Evolutionary conservation across 352 stramenopile genomes (phyloP).

Genomic region (Plasmopara halstedii): DNA sequence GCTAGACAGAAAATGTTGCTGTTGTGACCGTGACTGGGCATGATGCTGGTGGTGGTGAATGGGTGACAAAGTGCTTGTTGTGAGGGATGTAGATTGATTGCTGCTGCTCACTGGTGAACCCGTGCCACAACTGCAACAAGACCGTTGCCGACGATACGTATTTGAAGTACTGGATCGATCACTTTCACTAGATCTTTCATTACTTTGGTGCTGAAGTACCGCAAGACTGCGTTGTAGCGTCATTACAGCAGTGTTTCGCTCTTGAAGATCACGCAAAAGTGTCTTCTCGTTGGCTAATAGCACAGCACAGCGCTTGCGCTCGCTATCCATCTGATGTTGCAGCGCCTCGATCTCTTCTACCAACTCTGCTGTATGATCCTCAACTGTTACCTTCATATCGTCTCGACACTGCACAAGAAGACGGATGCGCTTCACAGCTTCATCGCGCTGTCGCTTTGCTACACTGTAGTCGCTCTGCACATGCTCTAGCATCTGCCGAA

Average conservation of each 20-base stretch:
- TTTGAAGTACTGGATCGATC: conserved; percentile 12
- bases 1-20: conserved; percentile 9
- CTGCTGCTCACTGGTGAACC: conserved; percentile 22
- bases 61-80: conserved; percentile 17
- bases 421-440: conserved; percentile 47
- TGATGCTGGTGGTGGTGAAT: conserved; percentile 7
- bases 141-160: conserved; percentile 14
- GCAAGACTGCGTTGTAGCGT: conserved; percentile 47
- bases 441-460: conserved; percentile 45
- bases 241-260: conserved; percentile 43
- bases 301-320: conserved; percentile 56
- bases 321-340: conserved; percentile 54
- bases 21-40: conserved; percentile 7
- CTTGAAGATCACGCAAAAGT: conserved; percentile 58
- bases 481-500: conserved; percentile 32
- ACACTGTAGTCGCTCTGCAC: conserved; percentile 34
- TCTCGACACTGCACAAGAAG: conserved; percentile 53
- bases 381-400: conserved; percentile 53
- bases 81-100: conserved; percentile 25
- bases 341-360: conserved; percentile 64
- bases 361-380: conserved; percentile 52
- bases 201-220: conserved; percentile 23
- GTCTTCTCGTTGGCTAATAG: conserved; percentile 63
- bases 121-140: conserved; percentile 14
- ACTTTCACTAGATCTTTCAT: conserved; percentile 11